Evolutionary conservation across 108 stramenopile genomes (phyloP).

Genomic region (Conticribra guillardii): DNA sequence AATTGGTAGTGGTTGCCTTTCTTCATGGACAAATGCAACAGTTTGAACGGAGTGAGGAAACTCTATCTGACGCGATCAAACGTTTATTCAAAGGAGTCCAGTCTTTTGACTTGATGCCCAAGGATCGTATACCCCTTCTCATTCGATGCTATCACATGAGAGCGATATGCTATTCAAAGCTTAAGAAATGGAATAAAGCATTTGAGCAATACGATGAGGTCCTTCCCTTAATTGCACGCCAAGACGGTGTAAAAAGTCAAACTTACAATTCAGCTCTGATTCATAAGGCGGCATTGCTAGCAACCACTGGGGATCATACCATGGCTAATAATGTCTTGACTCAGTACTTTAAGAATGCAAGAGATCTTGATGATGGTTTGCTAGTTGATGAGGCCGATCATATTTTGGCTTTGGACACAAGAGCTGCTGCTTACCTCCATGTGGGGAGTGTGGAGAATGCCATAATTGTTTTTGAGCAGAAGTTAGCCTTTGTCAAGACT

Average conservation of each 20-base stretch:
- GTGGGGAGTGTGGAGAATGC: constrained; percentile 34
- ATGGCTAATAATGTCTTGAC: constrained; percentile 7
- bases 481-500: constrained; percentile 22
- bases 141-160: constrained; percentile 35
- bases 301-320: constrained; percentile 24
- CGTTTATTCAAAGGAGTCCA: constrained; percentile 25
- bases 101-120: constrained; percentile 32
- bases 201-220: constrained; percentile 41
- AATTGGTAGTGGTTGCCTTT: constrained; percentile 38
- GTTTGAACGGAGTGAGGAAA: constrained; percentile 19
- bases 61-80: constrained; percentile 26
- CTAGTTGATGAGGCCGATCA: constrained; percentile 31
- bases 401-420: constrained; percentile 39
- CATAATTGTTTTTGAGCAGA: constrained; percentile 29
- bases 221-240: constrained; percentile 28
- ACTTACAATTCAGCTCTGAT: constrained; percentile 32
- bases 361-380: neutral
- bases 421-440: constrained; percentile 28
- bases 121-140: constrained; percentile 23
- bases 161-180: constrained; percentile 33
- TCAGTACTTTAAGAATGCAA: constrained; percentile 30
- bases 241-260: constrained; percentile 19
- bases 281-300: constrained; percentile 40
- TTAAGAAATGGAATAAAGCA: constrained; percentile 28
- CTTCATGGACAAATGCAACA: constrained; percentile 22